These are phyloP conservation scores for Coemansia sp. DNA, from an alignment of 192 early-diverging fungal genomes.

Conservation along the genomic window DNA sequence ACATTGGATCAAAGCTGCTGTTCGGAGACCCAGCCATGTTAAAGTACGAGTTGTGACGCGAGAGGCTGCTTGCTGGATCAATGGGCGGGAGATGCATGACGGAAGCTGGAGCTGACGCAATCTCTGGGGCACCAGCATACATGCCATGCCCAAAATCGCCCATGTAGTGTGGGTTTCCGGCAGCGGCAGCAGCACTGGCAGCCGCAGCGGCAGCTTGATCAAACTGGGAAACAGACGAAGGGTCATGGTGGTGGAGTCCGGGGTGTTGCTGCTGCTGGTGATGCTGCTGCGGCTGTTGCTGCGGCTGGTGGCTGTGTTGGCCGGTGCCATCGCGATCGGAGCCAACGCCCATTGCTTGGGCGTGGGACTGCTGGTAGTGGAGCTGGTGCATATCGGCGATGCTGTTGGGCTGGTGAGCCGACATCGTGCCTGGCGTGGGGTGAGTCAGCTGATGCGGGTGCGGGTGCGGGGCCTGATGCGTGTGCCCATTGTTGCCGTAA, in stretches of 20 bases:
- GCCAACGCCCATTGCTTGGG: not conserved
- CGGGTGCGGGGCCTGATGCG: not conserved
- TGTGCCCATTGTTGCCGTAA: conserved; percentile 9
- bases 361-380: conserved; percentile 18
- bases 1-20: conserved; percentile 34
- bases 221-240: conserved; percentile 18
- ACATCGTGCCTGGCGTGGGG: conserved; percentile 11
- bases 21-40: conserved; percentile 27
- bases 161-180: conserved; percentile 30
- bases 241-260: not conserved
- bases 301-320: not conserved
- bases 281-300: conserved; percentile 4
- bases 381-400: conserved; percentile 35
- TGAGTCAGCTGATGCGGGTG: conserved; percentile 18
- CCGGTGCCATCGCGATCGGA: not conserved
- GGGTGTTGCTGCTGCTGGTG: not conserved
- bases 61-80: conserved; percentile 19
- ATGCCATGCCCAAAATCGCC: conserved; percentile 38
- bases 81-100: conserved; percentile 43
- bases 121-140: conserved; percentile 27
- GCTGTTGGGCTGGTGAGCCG: conserved; percentile 17
- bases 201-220: conserved; percentile 21
- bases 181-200: conserved; percentile 26
- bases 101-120: conserved; percentile 19
- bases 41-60: conserved; percentile 46